Percentiles rank a stretch among this genome's conserved stretches.
Conservation (phyloP, 345 rosid species). For the Aquilaria malaccensis region DNA sequence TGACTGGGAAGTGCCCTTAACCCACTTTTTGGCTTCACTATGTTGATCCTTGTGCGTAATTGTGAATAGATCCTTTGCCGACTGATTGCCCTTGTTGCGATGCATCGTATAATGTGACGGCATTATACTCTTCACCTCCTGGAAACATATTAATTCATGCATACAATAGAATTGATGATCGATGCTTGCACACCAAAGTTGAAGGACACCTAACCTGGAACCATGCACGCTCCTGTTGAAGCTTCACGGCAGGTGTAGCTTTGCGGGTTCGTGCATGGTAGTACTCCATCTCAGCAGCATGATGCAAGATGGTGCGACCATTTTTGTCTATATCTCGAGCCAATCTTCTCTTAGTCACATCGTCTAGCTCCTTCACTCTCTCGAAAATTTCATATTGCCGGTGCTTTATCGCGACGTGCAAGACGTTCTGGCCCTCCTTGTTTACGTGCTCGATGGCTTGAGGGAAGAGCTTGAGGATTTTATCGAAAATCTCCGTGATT, state of each 20-base stretch:
- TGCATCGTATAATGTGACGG: constrained; percentile 10
- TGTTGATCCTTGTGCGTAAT: background rate
- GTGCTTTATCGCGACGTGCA: constrained; percentile 9
- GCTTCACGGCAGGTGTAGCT: constrained; percentile 15
- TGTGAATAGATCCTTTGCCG: constrained; percentile 11
- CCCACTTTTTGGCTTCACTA: constrained; percentile 8
- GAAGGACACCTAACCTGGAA: constrained; percentile 13
- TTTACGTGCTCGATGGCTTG: constrained; percentile 11
- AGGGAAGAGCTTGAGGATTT: constrained; percentile 5
- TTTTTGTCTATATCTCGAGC: constrained; percentile 4
- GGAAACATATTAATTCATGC: background rate
- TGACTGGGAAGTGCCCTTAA: constrained; percentile 13
- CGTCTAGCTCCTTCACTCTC: background rate
- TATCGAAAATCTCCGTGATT: constrained; percentile 10
- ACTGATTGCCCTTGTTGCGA: background rate
- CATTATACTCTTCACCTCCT: constrained; percentile 8
- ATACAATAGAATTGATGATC: no score
- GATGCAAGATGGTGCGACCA: constrained; percentile 21
- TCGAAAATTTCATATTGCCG: constrained; percentile 1
- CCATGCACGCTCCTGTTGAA: constrained; percentile 24
- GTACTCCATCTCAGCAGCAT: constrained; percentile 9
- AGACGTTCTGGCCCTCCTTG: constrained; percentile 6
- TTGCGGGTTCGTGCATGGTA: constrained; percentile 9
- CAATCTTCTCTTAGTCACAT: background rate
- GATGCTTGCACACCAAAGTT: no score